Base-by-base conservation (phyloP, 2,329 filamentous ascomycete species). In the Truncatella angustata region DNA sequence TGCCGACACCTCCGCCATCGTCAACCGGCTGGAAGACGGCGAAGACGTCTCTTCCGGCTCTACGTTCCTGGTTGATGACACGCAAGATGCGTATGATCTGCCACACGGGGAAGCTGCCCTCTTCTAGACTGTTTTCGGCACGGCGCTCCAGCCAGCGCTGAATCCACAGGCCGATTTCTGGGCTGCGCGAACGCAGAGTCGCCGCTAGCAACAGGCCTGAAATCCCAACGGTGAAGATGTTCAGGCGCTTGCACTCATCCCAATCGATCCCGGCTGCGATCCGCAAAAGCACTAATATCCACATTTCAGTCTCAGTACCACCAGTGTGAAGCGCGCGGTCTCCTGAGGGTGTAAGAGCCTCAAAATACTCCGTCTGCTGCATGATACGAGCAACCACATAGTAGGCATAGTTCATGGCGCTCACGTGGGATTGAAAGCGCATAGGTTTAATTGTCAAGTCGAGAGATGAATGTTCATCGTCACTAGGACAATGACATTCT, bases 201-300 rank as follows among this genome's bases (percentile, higher is more conserved):
- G 7, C 7, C 7, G 28, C 28, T 10, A 53, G 23, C 18, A 53
- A 44, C 28, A 32, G 81, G 72, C 61, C 70, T 12, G 51, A 43
- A 34, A 65, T 50, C 0, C 62, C 62, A 16, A 65, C 50, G 0
- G 57, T 60, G 28, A 58, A 64, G 3, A 50, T 50, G 32, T 63
- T 63, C 4, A 58, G 50, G 3, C 39, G 56, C 2, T 57, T 18
- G 30, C 62, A 64, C 4, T 55, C 43, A n/a, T 56, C 49, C 62
- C 62, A 65, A 24, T 56, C 36, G 4, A 65, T 55, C 0, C 58
- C 58, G 3, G 57, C 50, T 3, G 59, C 51, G 4, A 64, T 58
- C 0, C 60, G 58, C 12, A 63, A 51, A 5, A 64, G 56, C n/a
- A 60, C 39, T 2, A 40, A 21, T 3, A 56, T 49, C 59, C 61